phyloP scores from a whole-genome alignment of 1,139 yeast genomes.

The Tardiomyces digboiensis region DNA sequence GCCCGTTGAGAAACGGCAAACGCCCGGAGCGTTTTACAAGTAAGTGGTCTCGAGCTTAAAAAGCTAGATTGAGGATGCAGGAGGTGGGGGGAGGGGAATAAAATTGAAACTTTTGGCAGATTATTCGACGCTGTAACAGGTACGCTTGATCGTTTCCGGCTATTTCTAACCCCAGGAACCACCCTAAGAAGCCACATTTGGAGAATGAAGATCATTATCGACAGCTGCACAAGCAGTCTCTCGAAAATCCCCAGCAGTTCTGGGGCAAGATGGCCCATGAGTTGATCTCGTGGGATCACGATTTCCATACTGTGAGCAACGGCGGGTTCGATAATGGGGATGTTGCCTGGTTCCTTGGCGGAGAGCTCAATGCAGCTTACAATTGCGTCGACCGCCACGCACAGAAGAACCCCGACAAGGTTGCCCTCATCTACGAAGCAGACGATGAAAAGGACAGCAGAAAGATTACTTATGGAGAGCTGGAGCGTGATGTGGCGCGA shows the following conservation, averaged over 20 bases:
- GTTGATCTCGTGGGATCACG: conserved; percentile 75
- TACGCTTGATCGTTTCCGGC: no score
- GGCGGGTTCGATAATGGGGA: conserved; percentile 78
- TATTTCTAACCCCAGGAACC: not conserved
- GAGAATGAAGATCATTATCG: conserved; percentile 54
- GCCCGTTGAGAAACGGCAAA: not conserved
- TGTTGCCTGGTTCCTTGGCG: conserved; percentile 88
- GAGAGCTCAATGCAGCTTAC: conserved; percentile 87
- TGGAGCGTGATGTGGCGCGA: conserved; percentile 76
- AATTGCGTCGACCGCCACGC: conserved; percentile 98
- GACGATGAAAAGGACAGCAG: conserved; percentile 73
- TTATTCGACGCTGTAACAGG: no score
- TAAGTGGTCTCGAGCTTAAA: no score
- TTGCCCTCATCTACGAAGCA: conserved; percentile 89
- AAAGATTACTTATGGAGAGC: conserved; percentile 74
- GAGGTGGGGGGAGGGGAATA: no score
- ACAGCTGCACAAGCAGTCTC: conserved; percentile 64
- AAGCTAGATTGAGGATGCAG: no score
- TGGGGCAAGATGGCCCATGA: conserved; percentile 79
- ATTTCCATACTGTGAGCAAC: conserved; percentile 59
- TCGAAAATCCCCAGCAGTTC: conserved; percentile 72
- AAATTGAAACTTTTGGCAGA: no score
- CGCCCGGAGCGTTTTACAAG: not conserved
- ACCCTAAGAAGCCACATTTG: not conserved
- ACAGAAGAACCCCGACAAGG: conserved; percentile 69